Evolutionary conservation across 768 basidiomycete species (phyloP).

Genomic region (Auricularia sp.): DNA sequence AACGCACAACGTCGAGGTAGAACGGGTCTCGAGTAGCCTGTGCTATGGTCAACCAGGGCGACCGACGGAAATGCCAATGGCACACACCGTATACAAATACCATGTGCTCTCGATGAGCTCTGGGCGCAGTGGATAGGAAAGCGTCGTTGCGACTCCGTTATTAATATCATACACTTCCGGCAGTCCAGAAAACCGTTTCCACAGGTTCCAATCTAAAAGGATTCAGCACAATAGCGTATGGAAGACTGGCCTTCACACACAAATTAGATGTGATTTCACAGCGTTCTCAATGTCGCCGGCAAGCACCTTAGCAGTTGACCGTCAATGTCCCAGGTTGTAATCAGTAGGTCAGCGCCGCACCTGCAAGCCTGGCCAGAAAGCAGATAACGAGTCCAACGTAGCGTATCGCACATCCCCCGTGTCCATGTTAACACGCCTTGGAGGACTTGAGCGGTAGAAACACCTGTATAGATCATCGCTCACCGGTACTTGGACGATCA

Average conservation of each 20-base stretch:
- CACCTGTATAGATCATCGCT: background rate
- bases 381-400: slow-evolving; percentile 89
- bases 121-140: slow-evolving; percentile 73
- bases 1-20: slow-evolving; percentile 61
- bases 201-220: slow-evolving; percentile 79
- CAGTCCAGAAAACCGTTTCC: slow-evolving; percentile 77
- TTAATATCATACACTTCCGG: slow-evolving; percentile 90
- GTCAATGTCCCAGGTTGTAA: slow-evolving; percentile 8
- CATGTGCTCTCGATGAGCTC: slow-evolving; percentile 96
- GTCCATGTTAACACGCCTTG: slow-evolving; percentile 80
- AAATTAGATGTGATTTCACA: slow-evolving; percentile 83
- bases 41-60: background rate
- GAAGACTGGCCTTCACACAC: slow-evolving; percentile 32
- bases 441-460: slow-evolving; percentile 19
- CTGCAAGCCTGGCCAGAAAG: slow-evolving; percentile 97
- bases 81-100: slow-evolving; percentile 77
- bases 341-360: slow-evolving; percentile 15
- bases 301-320: slow-evolving; percentile 34
- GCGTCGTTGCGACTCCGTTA: slow-evolving; percentile 57
- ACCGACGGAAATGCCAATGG: slow-evolving; percentile 3
- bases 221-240: background rate
- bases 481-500: background rate
- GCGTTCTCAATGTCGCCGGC: slow-evolving; percentile 82
- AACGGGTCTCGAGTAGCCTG: slow-evolving; percentile 89
- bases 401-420: slow-evolving; percentile 63